Evolutionary conservation across 371 early-diverging fungal species (phyloP).

Genomic region (Nematocida sp.): DNA sequence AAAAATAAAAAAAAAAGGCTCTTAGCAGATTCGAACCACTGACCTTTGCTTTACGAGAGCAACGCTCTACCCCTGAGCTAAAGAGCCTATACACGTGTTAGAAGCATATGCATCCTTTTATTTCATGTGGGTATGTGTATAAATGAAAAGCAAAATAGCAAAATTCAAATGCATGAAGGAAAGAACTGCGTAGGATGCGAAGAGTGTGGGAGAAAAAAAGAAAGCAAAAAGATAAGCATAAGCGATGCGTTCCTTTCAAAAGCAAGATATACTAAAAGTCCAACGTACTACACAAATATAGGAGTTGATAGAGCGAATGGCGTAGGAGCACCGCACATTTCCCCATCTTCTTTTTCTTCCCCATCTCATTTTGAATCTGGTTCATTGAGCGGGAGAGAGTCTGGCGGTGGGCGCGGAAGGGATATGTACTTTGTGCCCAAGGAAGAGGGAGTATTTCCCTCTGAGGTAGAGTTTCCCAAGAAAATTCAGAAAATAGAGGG

Average conservation of each 20-base stretch:
- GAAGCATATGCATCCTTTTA: background rate
- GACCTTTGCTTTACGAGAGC: constrained; percentile 64
- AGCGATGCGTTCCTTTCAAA: constrained; percentile 53
- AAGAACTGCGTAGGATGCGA: constrained; percentile 26
- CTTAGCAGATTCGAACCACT: constrained; percentile 61
- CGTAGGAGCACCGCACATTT: background rate
- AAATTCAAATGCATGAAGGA: constrained; percentile 24
- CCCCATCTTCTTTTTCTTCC: constrained; percentile 1
- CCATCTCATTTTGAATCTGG: background rate
- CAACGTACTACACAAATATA: constrained; percentile 41
- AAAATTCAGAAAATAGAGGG: background rate
- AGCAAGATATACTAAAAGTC: constrained; percentile 50
- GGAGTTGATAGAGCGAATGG: background rate
- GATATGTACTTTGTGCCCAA: background rate
- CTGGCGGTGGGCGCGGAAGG: background rate
- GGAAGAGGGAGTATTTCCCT: background rate
- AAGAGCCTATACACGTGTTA: constrained; percentile 35
- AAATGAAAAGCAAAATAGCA: constrained; percentile 22
- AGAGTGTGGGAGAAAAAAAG: constrained; percentile 23
- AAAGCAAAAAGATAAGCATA: constrained; percentile 28
- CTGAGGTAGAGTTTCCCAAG: background rate
- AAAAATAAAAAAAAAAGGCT: constrained; percentile 55
- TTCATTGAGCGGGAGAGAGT: background rate
- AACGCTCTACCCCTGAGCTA: constrained; percentile 63
- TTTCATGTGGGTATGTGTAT: background rate